Percentiles rank a stretch among this genome's conserved stretches.
These are phyloP conservation scores for Triticum urartu DNA, from an alignment of 176 grass and related monocot species.

Conservation along the genomic window DNA sequence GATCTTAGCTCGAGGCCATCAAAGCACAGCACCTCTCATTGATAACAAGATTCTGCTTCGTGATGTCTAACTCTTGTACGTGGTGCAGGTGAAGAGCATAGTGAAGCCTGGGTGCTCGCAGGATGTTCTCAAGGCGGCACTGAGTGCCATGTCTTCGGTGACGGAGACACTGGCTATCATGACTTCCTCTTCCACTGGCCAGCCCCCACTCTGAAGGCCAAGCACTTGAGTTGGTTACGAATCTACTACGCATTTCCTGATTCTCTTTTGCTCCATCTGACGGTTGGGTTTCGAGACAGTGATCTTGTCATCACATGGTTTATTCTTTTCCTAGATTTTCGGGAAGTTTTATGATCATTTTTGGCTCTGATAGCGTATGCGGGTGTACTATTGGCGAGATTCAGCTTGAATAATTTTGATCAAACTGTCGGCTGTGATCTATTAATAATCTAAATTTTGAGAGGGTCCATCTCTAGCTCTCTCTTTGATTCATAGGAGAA, in stretches of 20 bases:
- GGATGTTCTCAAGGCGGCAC: constrained; percentile 85
- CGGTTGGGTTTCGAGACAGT: constrained; percentile 16
- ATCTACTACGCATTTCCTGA: not conserved
- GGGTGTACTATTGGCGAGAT: not conserved
- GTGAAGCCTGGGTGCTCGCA: constrained; percentile 98
- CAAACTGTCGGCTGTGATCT: constrained; percentile 3
- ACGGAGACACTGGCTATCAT: constrained; percentile 79
- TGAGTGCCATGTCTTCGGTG: constrained; percentile 86
- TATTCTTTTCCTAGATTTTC: constrained; percentile 11
- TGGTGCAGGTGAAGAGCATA: constrained; percentile 75
- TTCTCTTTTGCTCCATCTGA: constrained; percentile 3
- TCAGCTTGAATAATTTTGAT: constrained; percentile 39
- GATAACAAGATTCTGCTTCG: not conserved
- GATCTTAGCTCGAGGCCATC: not conserved
- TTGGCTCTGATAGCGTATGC: constrained; percentile 9
- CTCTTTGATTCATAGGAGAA: not conserved
- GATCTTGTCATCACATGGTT: not conserved
- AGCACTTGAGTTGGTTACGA: not conserved
- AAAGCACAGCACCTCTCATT: not conserved
- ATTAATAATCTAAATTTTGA: constrained; percentile 40
- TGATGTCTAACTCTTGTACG: not conserved
- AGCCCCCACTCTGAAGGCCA: constrained; percentile 31
- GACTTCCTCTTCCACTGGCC: constrained; percentile 58
- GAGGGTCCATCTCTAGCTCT: not conserved
- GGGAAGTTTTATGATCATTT: constrained; percentile 21